Percentiles rank a stretch among this genome's conserved stretches.
phyloP scores from a whole-genome alignment of 495 filamentous ascomycete species.

The Talaromyces ruber region DNA sequence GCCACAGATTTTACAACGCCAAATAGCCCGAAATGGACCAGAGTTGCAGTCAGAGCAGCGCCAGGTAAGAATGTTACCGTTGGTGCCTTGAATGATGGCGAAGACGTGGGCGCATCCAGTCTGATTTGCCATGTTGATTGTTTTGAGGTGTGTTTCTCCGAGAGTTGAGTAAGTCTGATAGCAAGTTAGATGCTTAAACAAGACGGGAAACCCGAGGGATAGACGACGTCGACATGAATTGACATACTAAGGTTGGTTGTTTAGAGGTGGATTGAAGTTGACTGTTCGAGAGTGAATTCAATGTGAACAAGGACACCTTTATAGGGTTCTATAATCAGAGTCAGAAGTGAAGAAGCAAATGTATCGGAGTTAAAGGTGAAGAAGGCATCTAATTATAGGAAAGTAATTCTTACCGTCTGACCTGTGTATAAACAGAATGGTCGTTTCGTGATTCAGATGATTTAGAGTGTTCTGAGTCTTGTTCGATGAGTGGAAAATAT shows the following conservation, averaged over 20 bases:
- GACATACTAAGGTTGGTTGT: background rate
- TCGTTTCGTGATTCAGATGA: background rate
- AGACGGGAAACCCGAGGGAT: background rate
- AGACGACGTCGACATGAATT: background rate
- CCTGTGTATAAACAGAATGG: background rate
- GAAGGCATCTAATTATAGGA: background rate
- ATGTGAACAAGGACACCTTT: background rate
- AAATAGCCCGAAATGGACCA: slow-evolving; percentile 41
- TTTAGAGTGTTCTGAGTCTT: background rate
- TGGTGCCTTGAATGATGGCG: slow-evolving; percentile 36
- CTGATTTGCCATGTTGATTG: slow-evolving; percentile 33
- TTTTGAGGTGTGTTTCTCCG: background rate
- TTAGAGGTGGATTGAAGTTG: background rate
- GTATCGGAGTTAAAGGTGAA: background rate
- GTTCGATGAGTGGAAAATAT: background rate
- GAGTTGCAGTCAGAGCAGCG: slow-evolving; percentile 42
- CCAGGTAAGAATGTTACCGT: slow-evolving; percentile 42
- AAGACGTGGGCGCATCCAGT: slow-evolving; percentile 38
- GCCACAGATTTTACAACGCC: slow-evolving; percentile 41
- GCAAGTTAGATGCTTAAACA: background rate
- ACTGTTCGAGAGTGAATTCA: background rate
- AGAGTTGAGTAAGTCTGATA: background rate
- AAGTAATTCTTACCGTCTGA: background rate
- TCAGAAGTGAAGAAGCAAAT: background rate
- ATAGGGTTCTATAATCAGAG: background rate